phyloP scores from a whole-genome alignment of 192 early-diverging fungal species.

The Mortierella claussenii region DNA sequence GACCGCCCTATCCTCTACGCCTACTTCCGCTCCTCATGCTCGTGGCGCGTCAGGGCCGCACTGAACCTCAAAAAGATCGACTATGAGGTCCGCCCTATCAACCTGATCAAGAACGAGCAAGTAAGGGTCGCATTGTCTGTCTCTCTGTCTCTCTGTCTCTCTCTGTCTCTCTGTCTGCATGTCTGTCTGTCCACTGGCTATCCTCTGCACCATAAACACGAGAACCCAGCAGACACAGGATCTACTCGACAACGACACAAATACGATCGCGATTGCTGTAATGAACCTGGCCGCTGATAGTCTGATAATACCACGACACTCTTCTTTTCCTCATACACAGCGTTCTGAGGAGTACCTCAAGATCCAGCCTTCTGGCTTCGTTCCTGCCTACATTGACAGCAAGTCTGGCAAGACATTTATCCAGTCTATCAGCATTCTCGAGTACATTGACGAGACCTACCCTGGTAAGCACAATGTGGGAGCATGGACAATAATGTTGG shows the following conservation, averaged over 20 bases:
- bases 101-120: constrained; percentile 83
- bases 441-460: constrained; percentile 87
- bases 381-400: constrained; percentile 75
- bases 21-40: constrained; percentile 82
- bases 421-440: constrained; percentile 86
- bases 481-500: too few species aligned
- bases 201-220: too few species aligned
- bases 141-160: too few species aligned
- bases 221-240: too few species aligned
- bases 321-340: constrained; percentile 25
- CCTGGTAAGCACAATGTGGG: constrained; percentile 58
- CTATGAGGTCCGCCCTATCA: constrained; percentile 72
- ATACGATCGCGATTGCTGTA: too few species aligned
- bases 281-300: too few species aligned
- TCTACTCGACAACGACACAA: too few species aligned
- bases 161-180: too few species aligned
- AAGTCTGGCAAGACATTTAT: constrained; percentile 61
- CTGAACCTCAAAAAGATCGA: constrained; percentile 81
- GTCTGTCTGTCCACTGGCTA: too few species aligned
- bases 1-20: constrained; percentile 70
- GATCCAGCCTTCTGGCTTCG: constrained; percentile 73
- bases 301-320: neutral
- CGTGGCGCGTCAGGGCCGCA: constrained; percentile 80
- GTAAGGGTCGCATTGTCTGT: too few species aligned
- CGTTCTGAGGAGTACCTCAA: constrained; percentile 62